A percentile compares a stretch with the other conserved stretches of the same genome.
Evolutionary conservation across 1,284 basidiomycete species (phyloP).

Genomic region (Cutaneotrichosporon arboriforme): DNA sequence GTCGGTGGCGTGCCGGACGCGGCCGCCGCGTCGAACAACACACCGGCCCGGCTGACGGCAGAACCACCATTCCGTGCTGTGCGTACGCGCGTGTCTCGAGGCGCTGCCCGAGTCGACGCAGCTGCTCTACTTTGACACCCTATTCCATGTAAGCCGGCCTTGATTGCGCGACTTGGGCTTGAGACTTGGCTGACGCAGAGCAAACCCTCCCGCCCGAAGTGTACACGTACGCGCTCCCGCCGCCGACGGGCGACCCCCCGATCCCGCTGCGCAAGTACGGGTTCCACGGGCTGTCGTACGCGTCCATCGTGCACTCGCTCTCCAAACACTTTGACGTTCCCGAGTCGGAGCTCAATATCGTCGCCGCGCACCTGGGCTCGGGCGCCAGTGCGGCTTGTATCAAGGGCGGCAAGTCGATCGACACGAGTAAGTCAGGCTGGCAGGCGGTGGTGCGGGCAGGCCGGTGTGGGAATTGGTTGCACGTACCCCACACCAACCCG

Average conservation of each 20-base stretch:
- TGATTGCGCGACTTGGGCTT: background rate
- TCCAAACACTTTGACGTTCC: slow-evolving; percentile 56
- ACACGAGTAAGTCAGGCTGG: slow-evolving; percentile 56
- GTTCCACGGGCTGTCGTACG: slow-evolving; percentile 64
- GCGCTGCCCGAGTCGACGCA: slow-evolving; percentile 56
- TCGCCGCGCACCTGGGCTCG: slow-evolving; percentile 75
- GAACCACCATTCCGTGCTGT: slow-evolving; percentile 53
- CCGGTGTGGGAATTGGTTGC: too few species aligned
- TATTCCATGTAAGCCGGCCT: slow-evolving; percentile 60
- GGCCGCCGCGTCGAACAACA: too few species aligned
- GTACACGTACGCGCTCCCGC: slow-evolving; percentile 69
- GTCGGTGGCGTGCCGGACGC: too few species aligned
- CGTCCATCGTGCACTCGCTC: slow-evolving; percentile 35
- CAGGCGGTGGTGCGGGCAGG: too few species aligned
- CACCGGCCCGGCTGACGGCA: slow-evolving; percentile 25
- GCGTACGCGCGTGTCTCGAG: slow-evolving; percentile 55
- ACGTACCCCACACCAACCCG: too few species aligned
- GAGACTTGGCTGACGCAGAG: slow-evolving; percentile 12
- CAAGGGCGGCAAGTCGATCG: slow-evolving; percentile 62
- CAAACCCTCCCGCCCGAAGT: slow-evolving; percentile 65
- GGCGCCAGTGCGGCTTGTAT: slow-evolving; percentile 69
- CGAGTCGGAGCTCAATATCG: slow-evolving; percentile 57
- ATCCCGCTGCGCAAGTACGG: slow-evolving; percentile 76
- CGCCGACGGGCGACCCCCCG: slow-evolving; percentile 53
- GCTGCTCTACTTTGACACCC: slow-evolving; percentile 64